These are phyloP conservation scores for Globisporangium polare DNA, from an alignment of 352 stramenopile genomes.

Conservation along the genomic window DNA sequence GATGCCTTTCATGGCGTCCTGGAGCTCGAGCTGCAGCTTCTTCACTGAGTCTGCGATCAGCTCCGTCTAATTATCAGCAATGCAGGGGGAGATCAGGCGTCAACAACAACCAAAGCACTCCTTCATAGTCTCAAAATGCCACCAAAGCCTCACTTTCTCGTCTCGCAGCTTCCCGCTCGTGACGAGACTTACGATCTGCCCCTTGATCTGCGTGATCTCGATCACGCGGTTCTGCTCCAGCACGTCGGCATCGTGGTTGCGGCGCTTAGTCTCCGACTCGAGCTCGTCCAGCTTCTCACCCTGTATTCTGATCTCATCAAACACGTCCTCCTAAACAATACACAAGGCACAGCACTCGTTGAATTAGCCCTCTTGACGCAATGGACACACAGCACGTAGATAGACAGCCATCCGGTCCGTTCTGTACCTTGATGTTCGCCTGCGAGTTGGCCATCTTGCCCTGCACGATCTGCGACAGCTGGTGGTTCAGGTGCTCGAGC, in stretches of 20 bases:
- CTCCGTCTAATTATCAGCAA: constrained; percentile 23
- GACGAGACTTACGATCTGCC: constrained; percentile 62
- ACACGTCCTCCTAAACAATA: constrained; percentile 41
- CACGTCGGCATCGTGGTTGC: constrained; percentile 74
- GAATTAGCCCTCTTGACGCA: neutral
- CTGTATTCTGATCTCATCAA: constrained; percentile 69
- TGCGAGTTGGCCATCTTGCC: constrained; percentile 52
- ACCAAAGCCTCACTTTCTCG: constrained; percentile 28
- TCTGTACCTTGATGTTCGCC: constrained; percentile 37
- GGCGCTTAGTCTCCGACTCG: constrained; percentile 58
- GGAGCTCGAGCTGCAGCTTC: constrained; percentile 57
- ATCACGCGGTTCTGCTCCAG: constrained; percentile 68
- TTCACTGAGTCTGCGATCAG: constrained; percentile 53
- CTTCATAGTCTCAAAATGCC: no score
- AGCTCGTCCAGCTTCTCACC: constrained; percentile 73
- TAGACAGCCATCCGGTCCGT: neutral
- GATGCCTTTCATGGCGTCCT: constrained; percentile 49
- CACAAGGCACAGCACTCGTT: neutral
- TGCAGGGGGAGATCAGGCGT: neutral
- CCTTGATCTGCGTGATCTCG: constrained; percentile 75
- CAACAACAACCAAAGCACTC: neutral
- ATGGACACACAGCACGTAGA: neutral
- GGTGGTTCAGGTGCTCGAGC: constrained; percentile 72
- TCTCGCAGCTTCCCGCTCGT: constrained; percentile 64
- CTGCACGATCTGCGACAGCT: constrained; percentile 75